These are phyloP conservation scores for Arthrobotrys pseudoclavata DNA, from an alignment of 2,329 filamentous ascomycete species.

Conservation along the genomic window DNA sequence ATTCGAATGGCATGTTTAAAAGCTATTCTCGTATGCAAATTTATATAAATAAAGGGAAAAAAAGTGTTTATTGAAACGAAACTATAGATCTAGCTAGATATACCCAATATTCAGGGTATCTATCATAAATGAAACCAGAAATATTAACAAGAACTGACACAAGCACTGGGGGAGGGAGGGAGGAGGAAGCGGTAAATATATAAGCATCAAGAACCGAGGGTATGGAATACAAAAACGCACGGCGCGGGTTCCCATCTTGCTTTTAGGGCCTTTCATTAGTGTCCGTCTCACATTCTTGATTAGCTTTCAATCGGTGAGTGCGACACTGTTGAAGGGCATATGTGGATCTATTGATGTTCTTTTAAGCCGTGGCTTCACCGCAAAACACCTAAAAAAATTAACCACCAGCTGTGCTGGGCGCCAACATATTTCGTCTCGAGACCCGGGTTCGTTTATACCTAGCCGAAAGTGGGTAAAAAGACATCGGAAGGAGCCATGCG, in stretches of 20 bases:
- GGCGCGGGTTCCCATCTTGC: constrained; percentile 1
- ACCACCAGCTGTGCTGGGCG: background rate
- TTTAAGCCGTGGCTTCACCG: constrained; percentile 32
- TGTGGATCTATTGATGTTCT: constrained; percentile 13
- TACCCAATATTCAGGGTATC: background rate
- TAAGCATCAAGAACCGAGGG: constrained; percentile 12
- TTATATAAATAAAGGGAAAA: background rate
- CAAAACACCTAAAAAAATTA: constrained; percentile 4
- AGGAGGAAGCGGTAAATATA: background rate
- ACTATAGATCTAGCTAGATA: constrained; percentile 11
- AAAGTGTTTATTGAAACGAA: background rate
- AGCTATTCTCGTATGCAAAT: background rate
- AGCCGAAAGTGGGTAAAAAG: constrained; percentile 7
- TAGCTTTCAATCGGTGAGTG: background rate
- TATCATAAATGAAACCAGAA: constrained; percentile 3
- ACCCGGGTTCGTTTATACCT: background rate
- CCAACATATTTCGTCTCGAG: constrained; percentile 12
- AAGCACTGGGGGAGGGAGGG: too few species aligned
- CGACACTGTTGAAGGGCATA: constrained; percentile 6
- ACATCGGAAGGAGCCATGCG: constrained; percentile 10
- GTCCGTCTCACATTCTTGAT: constrained; percentile 1
- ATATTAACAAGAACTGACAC: background rate
- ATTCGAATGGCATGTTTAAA: constrained; percentile 50
- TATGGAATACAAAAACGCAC: constrained; percentile 8
- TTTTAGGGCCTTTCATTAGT: constrained; percentile 8